A percentile compares a stretch with the other conserved stretches of the same genome.
phyloP scores from a whole-genome alignment of 2,329 filamentous ascomycete genomes.

The Epicoccum nigrum region DNA sequence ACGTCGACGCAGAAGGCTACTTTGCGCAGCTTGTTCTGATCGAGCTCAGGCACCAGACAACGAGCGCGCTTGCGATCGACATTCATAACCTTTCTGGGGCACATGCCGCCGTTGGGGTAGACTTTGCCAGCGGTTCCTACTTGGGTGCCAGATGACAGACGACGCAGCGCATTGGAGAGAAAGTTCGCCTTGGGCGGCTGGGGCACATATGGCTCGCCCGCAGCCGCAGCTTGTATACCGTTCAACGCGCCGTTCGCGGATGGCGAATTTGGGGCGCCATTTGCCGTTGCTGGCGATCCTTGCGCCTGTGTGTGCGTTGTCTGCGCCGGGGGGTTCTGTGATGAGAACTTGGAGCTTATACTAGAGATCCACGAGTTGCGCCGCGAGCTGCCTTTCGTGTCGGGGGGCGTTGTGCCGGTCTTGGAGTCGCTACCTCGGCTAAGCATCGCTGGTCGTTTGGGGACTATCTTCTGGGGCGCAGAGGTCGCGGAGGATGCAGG shows the following conservation, averaged over 20 bases:
- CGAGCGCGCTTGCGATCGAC: conserved; percentile 80
- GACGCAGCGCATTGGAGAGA: conserved; percentile 78
- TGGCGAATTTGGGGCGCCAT: conserved; percentile 60
- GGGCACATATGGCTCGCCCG: conserved; percentile 68
- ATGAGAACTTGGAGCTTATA: conserved; percentile 90
- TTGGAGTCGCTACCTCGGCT: conserved; percentile 50
- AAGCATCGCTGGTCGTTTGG: conserved; percentile 52
- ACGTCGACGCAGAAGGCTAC: conserved; percentile 98
- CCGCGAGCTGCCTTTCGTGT: conserved; percentile 51
- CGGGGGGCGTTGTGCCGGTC: conserved; percentile 36
- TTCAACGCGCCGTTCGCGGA: conserved; percentile 48
- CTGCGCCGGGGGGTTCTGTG: conserved; percentile 50
- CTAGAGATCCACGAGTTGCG: conserved; percentile 90
- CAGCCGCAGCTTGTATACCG: conserved; percentile 43
- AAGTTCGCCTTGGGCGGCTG: conserved; percentile 79
- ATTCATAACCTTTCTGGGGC: conserved; percentile 82
- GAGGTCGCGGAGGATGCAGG: conserved; percentile 24
- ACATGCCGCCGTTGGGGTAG: conserved; percentile 69
- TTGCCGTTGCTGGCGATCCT: conserved; percentile 45
- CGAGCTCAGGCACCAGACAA: conserved; percentile 78
- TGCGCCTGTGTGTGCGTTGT: conserved; percentile 43
- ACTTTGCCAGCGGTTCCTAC: conserved; percentile 57
- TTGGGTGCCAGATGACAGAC: conserved; percentile 70
- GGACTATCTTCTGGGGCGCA: conserved; percentile 35
- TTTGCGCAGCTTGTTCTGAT: conserved; percentile 78